phyloP scores from a whole-genome alignment of 495 filamentous ascomycete species.

The Physcia stellaris region DNA sequence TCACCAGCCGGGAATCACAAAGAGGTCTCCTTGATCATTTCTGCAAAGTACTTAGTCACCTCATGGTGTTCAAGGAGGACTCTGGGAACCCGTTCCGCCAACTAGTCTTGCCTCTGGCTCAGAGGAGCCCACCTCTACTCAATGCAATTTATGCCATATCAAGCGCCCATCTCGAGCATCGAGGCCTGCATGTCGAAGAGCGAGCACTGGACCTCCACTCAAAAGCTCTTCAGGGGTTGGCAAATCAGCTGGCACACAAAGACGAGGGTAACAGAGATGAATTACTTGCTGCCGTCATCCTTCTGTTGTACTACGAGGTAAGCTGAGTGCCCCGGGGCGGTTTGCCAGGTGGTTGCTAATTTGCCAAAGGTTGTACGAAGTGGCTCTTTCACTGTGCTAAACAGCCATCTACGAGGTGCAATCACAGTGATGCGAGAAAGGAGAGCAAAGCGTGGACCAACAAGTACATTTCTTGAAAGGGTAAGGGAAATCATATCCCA shows the following conservation, averaged over 20 bases:
- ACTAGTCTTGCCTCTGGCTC: constrained; percentile 42
- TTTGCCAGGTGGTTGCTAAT: neutral
- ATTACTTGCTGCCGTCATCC: constrained; percentile 45
- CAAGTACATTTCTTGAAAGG: constrained; percentile 41
- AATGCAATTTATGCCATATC: constrained; percentile 46
- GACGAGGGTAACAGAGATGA: constrained; percentile 37
- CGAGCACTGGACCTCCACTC: constrained; percentile 46
- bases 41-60: constrained; percentile 46
- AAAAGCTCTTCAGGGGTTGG: constrained; percentile 42
- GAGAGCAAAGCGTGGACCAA: constrained; percentile 31
- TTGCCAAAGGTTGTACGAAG: constrained; percentile 41
- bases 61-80: constrained; percentile 50
- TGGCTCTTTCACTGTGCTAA: constrained; percentile 41
- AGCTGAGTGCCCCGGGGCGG: constrained; percentile 14
- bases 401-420: constrained; percentile 45
- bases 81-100: constrained; percentile 50
- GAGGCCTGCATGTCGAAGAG: constrained; percentile 39
- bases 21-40: constrained; percentile 47
- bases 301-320: constrained; percentile 50
- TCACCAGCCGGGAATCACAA: constrained; percentile 38
- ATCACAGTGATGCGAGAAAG: constrained; percentile 41
- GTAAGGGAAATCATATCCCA: constrained; percentile 21
- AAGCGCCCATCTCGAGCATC: constrained; percentile 44
- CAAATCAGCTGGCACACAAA: constrained; percentile 39
- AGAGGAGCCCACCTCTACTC: constrained; percentile 35